Base-by-base conservation (phyloP, 179 eudicot species). In the Dionaea muscipula region DNA sequence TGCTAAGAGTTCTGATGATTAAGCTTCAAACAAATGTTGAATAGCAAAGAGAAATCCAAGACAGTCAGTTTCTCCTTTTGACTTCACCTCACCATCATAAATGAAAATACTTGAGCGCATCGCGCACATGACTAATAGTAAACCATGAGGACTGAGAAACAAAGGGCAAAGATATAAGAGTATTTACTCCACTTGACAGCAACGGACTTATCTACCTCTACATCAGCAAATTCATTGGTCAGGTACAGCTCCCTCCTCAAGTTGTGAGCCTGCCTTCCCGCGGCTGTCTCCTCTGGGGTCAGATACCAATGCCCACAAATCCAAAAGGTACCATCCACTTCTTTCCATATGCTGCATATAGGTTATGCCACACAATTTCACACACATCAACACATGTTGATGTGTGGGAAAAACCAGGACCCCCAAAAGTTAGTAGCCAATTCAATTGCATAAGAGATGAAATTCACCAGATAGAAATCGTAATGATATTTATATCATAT, bases 221-320 rank as follows among this genome's bases (percentile, higher is more conserved):
- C 67, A 63, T 88, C 89, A 59, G 95, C 89, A 78, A 76, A 81
- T 49, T 88, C 99, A 70, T 78, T 93, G 26, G 96, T 81, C 36
- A 74, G 69, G 68, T 93, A 88, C 27, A 93, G 72, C 80, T 93
- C 99, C 72, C 99, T 75, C 71, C 59, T 82, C 64, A 88, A 76
- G 59, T 93, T 88, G 81, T 93, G 99, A 4, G 89, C 78, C 63
- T 93, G 96, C 69, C 99, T 85, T 58, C 99, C 99, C 28, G 84
- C 77, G 69, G 79, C 75, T 51, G 96, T 93, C 76, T 93, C 99
- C 72, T 93, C 99, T 7, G 99, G 99, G 53, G 85, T 85, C 41
- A 81, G 73, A 59, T 88, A 93, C 99, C 99, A 93, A 60, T 78
- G 85, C 47, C 78, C 95, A 36, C 83, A 71, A 69, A 81, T 79